Evolutionary conservation across 768 basidiomycete genomes (phyloP), one percentile per base, ranked within the genome.

Genomic region (Phanerochaete sordida): DNA sequence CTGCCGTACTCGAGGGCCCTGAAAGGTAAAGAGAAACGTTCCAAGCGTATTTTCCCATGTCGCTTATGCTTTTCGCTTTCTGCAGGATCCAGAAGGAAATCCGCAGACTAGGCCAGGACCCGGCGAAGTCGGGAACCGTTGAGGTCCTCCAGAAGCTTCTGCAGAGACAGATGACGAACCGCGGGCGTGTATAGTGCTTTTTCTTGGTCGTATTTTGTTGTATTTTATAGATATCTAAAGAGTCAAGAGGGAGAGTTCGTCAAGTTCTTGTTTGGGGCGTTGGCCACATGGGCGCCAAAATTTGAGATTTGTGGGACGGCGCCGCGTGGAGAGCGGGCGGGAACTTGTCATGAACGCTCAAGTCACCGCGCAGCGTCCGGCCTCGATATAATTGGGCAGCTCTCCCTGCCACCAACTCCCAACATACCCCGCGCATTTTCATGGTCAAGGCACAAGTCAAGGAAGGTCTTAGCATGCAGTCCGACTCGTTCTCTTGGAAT

Each of bases 1-100:
- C 86, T 16, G 66, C 82, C 24, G 77, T 87, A 2, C 61, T 60
- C 6, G 74, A 76, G 55, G 89, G 87, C 1, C 74, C 82, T 0
- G 72, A 75, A 57, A 86, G 82, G 88, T 88, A 63, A 47, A 66
- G 57, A n/a, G 37, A 30, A 24, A 56, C 59, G 48, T 53, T 43
- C 30, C 27, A 12, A 44, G 49, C 24, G 12, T 50, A 31, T 21
- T 11, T 19, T 43, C 19, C 6, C 39, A 50, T 33, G 13, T 24
- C 24, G 56, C 21, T 27, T 57, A 37, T 19, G 60, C 53, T 57
- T 19, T n/a, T n/a, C n/a, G n/a, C 45, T 52, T 21, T 28, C 44
- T 24, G 51, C 58, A 84, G 84, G 59, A 73, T 84, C 30, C 60
- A 70, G 43, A 71, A 62, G 47, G 77, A 78, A 33, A 83, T 84